Base-by-base conservation (phyloP, 306 rosid species). In the Canavalia gladiata region DNA sequence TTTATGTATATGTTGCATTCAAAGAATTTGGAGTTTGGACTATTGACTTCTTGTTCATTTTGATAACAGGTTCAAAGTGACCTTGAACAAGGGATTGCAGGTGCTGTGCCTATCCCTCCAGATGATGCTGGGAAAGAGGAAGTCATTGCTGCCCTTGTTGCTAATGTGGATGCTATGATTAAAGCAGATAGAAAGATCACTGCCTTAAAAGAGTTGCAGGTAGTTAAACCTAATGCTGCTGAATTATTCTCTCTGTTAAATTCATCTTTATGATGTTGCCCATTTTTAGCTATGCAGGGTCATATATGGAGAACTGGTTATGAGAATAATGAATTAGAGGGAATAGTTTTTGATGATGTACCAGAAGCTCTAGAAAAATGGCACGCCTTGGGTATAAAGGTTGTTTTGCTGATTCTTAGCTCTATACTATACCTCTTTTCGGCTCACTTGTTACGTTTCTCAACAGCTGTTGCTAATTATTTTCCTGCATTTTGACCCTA, bases 171-270 rank as follows among this genome's bases (percentile, higher is more conserved):
- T 74, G 91, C 91, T 60, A 95, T 95, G 99, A 95, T 95, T 80
- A 93, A 88, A 86, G 99, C 99, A 76, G 99, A 95, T 87, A 83
- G 96, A 82, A 93, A 93, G 88, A 91, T 95, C 87, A 87, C 96
- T 78, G 92, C 97, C 73, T 84, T 91, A 74, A 95, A 95, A 88
- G 97, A 95, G 89, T 89, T 95, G 91, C 99, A 93, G 89, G 99
- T 93, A 83, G 11, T 88, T 39, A 78, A 76, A 72, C 81, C 35
- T 71, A 46, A 46, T 58, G 59, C 43, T 51, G 39, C 81, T 2
- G 50, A 50, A 29, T 75, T 66, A 29, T 65, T 13, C 68, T 69
- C 50, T 75, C 18, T 41, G 39, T 59, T 72, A 60, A 68, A 64
- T 76, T 31, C 57, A 49, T 57, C 58, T 78, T 71, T 57, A 71